These are phyloP conservation scores for Mycosarcoma maydis DNA, from an alignment of 1,284 basidiomycete species.

Conservation along the genomic window DNA sequence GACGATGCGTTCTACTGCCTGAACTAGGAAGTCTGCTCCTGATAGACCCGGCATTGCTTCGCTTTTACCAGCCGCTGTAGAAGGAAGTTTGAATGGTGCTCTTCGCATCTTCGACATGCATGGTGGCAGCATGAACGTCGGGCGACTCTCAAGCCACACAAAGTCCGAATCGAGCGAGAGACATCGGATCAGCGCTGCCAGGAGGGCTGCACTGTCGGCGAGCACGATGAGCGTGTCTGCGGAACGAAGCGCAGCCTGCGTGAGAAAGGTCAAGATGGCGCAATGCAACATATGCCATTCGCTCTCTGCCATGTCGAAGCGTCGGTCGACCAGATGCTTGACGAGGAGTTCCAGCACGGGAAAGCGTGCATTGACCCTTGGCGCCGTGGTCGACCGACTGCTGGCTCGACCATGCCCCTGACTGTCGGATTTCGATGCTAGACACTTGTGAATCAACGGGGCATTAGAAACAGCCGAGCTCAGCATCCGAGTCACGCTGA, in stretches of 20 bases:
- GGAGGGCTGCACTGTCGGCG: conserved; percentile 49
- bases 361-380: conserved; percentile 31
- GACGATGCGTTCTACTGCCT: conserved; percentile 49
- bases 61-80: background rate
- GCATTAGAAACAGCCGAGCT: conserved; percentile 24
- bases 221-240: conserved; percentile 46
- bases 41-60: conserved; percentile 11
- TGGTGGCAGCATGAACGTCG: conserved; percentile 25
- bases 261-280: conserved; percentile 36
- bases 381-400: conserved; percentile 1
- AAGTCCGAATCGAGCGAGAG: conserved; percentile 49
- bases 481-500: conserved; percentile 27
- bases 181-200: conserved; percentile 52
- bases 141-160: conserved; percentile 43
- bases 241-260: conserved; percentile 36
- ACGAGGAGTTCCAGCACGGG: conserved; percentile 52
- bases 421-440: conserved; percentile 17
- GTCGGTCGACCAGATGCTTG: conserved; percentile 56
- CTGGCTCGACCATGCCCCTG: background rate
- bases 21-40: conserved; percentile 37
- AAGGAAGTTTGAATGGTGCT: background rate
- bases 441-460: conserved; percentile 34
- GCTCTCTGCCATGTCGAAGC: conserved; percentile 36
- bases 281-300: conserved; percentile 41
- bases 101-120: conserved; percentile 7